Conservation (phyloP, 352 stramenopile genomes). For the Plasmopara muralis region DNA sequence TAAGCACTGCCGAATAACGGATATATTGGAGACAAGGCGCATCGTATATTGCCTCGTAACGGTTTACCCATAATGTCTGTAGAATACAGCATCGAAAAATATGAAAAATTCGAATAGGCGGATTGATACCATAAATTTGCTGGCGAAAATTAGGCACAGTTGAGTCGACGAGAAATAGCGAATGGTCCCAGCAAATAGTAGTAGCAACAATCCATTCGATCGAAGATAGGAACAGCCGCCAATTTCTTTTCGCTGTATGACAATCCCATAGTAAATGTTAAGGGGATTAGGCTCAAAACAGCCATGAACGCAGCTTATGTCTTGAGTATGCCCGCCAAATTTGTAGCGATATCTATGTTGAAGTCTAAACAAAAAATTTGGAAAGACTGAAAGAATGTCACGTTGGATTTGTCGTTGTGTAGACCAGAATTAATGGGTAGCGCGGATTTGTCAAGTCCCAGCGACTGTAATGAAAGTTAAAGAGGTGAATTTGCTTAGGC, state of each 20-base stretch:
- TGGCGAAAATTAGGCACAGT: neutral
- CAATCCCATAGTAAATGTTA: constrained; percentile 1
- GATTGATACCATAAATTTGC: neutral
- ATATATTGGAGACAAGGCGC: neutral
- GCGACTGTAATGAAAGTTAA: neutral
- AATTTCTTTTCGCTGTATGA: neutral
- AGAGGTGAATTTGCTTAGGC: neutral
- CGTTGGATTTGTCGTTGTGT: neutral
- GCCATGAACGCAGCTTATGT: constrained; percentile 3
- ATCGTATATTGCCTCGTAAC: constrained; percentile 8
- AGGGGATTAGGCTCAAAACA: neutral
- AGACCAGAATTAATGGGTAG: neutral
- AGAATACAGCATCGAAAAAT: constrained; percentile 5
- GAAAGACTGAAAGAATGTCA: constrained; percentile 2
- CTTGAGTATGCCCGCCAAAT: constrained; percentile 1
- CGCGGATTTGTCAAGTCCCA: neutral
- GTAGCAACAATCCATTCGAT: constrained; percentile 1
- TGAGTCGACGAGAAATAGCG: neutral
- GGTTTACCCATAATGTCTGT: constrained; percentile 10
- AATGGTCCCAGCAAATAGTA: neutral
- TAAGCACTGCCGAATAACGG: neutral
- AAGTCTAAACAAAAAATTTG: constrained; percentile 8
- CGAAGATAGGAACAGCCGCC: neutral
- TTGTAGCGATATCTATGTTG: constrained; percentile 9
- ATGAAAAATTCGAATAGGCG: constrained; percentile 3